Evolutionary conservation across 2,329 filamentous ascomycete species (phyloP).

Genomic region (Ophiocordyceps camponoti-floridani): DNA sequence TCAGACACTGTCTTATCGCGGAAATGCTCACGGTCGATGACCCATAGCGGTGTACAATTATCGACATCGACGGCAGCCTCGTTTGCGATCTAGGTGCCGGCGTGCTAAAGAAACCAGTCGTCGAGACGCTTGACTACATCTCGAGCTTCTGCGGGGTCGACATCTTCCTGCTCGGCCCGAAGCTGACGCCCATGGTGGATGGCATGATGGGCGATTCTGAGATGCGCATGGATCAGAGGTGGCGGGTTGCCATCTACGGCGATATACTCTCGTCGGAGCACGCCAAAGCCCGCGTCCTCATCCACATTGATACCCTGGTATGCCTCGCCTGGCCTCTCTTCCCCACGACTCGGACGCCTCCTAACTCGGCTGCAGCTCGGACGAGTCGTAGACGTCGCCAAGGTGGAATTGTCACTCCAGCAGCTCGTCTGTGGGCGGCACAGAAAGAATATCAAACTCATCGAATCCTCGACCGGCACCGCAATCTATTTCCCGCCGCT

Average conservation of each 20-base stretch:
- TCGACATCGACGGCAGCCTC: constrained; percentile 83
- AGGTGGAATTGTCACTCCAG: constrained; percentile 74
- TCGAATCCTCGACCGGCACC: constrained; percentile 87
- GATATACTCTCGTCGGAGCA: constrained; percentile 92
- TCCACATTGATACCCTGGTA: constrained; percentile 93
- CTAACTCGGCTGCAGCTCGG: constrained; percentile 34
- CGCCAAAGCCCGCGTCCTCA: constrained; percentile 86
- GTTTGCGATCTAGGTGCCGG: constrained; percentile 57
- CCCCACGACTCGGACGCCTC: neutral
- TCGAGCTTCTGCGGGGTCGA: constrained; percentile 84
- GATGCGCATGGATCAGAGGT: constrained; percentile 74
- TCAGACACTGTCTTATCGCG: neutral
- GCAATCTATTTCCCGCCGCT: constrained; percentile 96
- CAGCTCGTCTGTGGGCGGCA: constrained; percentile 85
- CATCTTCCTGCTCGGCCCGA: constrained; percentile 87
- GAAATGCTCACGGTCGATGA: constrained; percentile 1
- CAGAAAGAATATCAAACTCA: constrained; percentile 93
- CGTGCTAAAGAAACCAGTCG: constrained; percentile 56
- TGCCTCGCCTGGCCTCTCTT: neutral
- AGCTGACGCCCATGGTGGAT: constrained; percentile 61
- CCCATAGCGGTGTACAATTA: constrained; percentile 59
- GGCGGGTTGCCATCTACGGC: constrained; percentile 85
- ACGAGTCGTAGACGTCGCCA: constrained; percentile 59
- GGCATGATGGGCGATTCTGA: constrained; percentile 61
- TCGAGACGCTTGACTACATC: constrained; percentile 73